Evolutionary conservation across 2,329 filamentous ascomycete genomes (phyloP).

Genomic region (Sarocladium strictum): DNA sequence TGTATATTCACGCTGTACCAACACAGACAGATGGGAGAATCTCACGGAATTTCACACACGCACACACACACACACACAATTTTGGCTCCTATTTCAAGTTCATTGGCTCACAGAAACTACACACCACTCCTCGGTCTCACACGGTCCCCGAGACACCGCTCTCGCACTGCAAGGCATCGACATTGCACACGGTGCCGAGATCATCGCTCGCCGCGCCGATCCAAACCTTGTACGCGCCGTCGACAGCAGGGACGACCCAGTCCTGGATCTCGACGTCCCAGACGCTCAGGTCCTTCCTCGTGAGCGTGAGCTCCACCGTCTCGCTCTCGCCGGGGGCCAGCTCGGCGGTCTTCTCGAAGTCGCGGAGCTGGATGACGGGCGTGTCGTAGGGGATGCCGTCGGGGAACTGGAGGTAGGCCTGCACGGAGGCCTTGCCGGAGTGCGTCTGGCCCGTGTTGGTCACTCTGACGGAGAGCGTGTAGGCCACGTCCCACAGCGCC

Average conservation of each 20-base stretch:
- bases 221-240: constrained; percentile 33
- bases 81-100: neutral
- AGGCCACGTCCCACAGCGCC: constrained; percentile 49
- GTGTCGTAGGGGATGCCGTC: constrained; percentile 46
- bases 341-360: constrained; percentile 61
- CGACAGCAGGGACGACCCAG: constrained; percentile 48
- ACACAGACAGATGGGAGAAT: neutral
- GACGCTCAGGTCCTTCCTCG: constrained; percentile 64
- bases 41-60: too few relatives aligned
- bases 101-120: too few relatives aligned
- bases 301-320: constrained; percentile 53
- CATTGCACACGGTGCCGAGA: constrained; percentile 23
- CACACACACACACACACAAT: neutral
- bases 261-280: constrained; percentile 65
- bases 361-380: constrained; percentile 60
- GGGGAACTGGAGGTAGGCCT: constrained; percentile 41
- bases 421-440: constrained; percentile 39
- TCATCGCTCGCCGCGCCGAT: constrained; percentile 32
- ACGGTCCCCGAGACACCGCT: constrained; percentile 9
- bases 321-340: constrained; percentile 47
- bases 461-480: constrained; percentile 39
- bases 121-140: too few relatives aligned
- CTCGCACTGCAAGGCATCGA: constrained; percentile 24
- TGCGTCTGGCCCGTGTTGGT: constrained; percentile 43
- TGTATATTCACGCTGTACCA: neutral